Evolutionary conservation across 2,329 filamentous ascomycete genomes (phyloP), one percentile per base, ranked within the genome.

Genomic region (Ophiostoma himal-ulmi): DNA sequence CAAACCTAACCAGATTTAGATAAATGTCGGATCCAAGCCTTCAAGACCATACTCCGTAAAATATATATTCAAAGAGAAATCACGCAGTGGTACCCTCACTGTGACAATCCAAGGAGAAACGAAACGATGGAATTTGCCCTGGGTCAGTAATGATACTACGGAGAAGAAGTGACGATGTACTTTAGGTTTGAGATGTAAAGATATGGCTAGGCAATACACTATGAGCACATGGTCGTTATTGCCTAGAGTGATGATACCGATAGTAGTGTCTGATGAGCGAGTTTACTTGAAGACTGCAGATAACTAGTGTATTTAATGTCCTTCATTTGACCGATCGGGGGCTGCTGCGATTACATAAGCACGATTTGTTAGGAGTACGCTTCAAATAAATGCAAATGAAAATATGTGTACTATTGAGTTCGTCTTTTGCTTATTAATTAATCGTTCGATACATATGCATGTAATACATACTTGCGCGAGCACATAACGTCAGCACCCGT

Each of bases 211-310:
- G 4, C 4, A 30, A 3, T 30, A 30, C 3, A 3, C 30, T 30
- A 30, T 30, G 30, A n/a, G 37, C 44, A 48, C 44, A 26, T 26
- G 52, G 22, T 57, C 52, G 26, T 22, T 57, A 26, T 57, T 57
- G 52, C 52, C 52, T 57, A 57, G 52, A 57, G 52, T 26, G 52
- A n/a, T n/a, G 26, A 57, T 57, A 22, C 52, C n/a, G 52, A 22
- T 10, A 26, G 26, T 30, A 26, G 52, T 10, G 7, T n/a, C 5
- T 20, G 48, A 54, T 48, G 44, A n/a, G 44, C 44, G 44, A 48
- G 44, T 48, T 20, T 39, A 39, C 37, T 39, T 48, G 44, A 48
- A 48, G 20, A 48, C 26, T 30, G 26, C 26, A 30, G 26, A 30
- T 30, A 30, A 30, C 30, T 3, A 30, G 30, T 30, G 4, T 30